These are phyloP conservation scores for Miamiensis avidus DNA, from an alignment of 169 alveolate genomes.

Conservation along the genomic window DNA sequence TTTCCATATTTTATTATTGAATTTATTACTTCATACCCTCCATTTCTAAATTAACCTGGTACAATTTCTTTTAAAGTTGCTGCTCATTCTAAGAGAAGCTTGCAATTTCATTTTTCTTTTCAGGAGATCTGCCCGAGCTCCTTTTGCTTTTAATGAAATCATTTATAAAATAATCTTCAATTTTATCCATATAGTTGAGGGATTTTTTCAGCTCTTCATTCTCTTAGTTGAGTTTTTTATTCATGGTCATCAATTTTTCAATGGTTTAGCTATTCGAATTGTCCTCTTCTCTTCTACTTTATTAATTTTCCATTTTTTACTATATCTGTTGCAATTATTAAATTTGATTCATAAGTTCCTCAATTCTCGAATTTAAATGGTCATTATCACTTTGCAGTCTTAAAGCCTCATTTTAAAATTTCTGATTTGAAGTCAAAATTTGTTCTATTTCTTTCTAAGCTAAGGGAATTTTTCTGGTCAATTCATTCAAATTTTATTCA, in stretches of 20 bases:
- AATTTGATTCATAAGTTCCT: too few species aligned
- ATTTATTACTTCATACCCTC: too few species aligned
- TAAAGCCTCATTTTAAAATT: neutral
- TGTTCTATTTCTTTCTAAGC: neutral
- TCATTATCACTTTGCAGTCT: neutral
- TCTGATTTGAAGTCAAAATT: neutral
- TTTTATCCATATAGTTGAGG: neutral
- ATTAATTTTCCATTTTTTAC: too few species aligned
- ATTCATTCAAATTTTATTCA: neutral
- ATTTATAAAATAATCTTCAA: neutral
- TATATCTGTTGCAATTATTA: too few species aligned
- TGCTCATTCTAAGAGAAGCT: too few species aligned
- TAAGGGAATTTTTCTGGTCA: neutral
- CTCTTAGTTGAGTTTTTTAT: neutral
- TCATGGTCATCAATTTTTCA: too few species aligned
- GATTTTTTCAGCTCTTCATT: neutral
- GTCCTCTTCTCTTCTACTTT: neutral
- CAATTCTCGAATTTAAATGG: too few species aligned
- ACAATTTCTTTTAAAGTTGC: too few species aligned
- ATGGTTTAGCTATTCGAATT: too few species aligned
- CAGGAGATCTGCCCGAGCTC: neutral
- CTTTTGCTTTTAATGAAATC: too few species aligned
- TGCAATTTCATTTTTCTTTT: neutral
- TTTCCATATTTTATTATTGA: too few species aligned
- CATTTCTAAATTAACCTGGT: too few species aligned